Evolutionary conservation across 2,329 filamentous ascomycete genomes (phyloP), one percentile per base, ranked within the genome.

Genomic region (Ophiocordyceps camponoti-floridani): DNA sequence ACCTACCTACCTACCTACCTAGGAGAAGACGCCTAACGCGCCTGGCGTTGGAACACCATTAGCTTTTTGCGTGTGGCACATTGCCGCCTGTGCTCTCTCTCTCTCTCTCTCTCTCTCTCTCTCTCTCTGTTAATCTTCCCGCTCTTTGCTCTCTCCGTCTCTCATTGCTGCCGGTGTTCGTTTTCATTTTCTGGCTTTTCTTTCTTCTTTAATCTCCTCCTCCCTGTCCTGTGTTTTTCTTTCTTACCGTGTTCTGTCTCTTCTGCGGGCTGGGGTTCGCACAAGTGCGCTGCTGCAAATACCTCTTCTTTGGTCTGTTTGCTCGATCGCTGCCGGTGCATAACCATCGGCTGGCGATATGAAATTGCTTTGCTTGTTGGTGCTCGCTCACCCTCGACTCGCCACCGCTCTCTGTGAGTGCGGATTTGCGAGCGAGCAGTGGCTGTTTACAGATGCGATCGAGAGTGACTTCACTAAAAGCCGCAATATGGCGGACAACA

Each of bases 391-490:
- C 13, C 52, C 35, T 40, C 50, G 12, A 5, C 43, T 54, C 27
- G 49, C 47, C 4, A 46, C 47, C 13, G 69, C 70, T 5, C 66
- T 69, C 48, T 88, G 84, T 62, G 74, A 82, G 53, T 89, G 84
- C 56, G 84, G 83, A 44, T 88, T 85, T 58, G 70, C 70, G 3
- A 60, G 79, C 41, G 65, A 64, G 48, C 53, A 59, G 42, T 60
- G 66, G 38, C 55, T 82, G 44, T 87, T 83, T 57, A 84, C 79
- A 2, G 77, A 87, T 47, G 56, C 77, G 11, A 60, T 84, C 44
- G 82, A 87, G 55, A 79, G 79, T 18, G 78, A 88, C 61, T 88
- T 88, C 55, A 62, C 77, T 3, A 73, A 74, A 47, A 55, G 74
- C 35, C 52, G 62, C 10, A 58, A 70, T 45, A 61, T 75, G 42